phyloP scores from a whole-genome alignment of 805 yeast species.

The Saturnispora bothae region DNA sequence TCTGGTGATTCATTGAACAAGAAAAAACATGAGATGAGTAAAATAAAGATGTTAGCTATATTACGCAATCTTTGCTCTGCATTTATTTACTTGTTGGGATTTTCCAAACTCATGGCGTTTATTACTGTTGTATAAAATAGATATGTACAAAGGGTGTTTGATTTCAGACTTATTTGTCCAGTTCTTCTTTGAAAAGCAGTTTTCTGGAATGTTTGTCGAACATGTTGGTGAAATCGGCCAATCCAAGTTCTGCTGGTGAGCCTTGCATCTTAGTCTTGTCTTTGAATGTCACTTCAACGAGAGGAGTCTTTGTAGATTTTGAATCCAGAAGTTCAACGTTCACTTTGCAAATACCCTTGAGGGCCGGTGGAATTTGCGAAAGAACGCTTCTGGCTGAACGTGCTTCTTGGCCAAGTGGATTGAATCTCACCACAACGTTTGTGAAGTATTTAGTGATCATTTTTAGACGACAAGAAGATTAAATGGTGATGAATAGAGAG shows the following conservation, averaged over 20 bases:
- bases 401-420: slow-evolving; percentile 67
- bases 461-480: too few species aligned
- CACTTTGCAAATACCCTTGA: slow-evolving; percentile 50
- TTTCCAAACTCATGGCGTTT: too few species aligned
- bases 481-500: background rate
- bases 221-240: slow-evolving; percentile 52
- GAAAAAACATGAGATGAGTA: background rate
- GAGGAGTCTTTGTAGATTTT: slow-evolving; percentile 39
- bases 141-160: background rate
- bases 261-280: slow-evolving; percentile 64
- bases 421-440: slow-evolving; percentile 63
- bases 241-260: slow-evolving; percentile 48
- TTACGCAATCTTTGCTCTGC: too few species aligned
- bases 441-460: slow-evolving; percentile 92
- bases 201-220: slow-evolving; percentile 80
- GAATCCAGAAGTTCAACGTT: slow-evolving; percentile 51
- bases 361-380: slow-evolving; percentile 68
- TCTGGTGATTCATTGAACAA: background rate
- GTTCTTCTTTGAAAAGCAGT: slow-evolving; percentile 63
- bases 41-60: too few species aligned
- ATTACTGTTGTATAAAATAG: too few species aligned
- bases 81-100: too few species aligned
- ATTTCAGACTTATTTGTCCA: slow-evolving; percentile 23
- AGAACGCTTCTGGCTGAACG: slow-evolving; percentile 73
- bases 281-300: slow-evolving; percentile 67